These are phyloP conservation scores for Silene uniflora DNA, from an alignment of 148 eudicot species.

Conservation along the genomic window DNA sequence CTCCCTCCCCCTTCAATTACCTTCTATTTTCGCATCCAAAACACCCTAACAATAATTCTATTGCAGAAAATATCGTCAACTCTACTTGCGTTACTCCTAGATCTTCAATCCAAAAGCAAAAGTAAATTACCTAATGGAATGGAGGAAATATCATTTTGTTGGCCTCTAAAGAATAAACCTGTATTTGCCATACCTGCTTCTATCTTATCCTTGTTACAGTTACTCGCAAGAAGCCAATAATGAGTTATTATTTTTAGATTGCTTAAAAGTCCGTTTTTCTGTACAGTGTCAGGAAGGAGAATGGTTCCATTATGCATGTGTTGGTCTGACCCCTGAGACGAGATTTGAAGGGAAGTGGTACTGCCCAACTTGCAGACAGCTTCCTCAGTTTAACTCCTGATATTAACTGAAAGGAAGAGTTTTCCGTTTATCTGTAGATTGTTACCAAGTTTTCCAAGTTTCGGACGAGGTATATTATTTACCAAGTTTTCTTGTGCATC, in stretches of 20 bases:
- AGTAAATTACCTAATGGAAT: background rate
- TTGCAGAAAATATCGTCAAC: too few relatives aligned
- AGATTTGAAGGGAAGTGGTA: constrained; percentile 97
- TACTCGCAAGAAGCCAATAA: too few relatives aligned
- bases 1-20: too few relatives aligned
- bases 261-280: constrained; percentile 9
- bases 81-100: too few relatives aligned
- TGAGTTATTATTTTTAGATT: background rate
- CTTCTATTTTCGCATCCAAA: too few relatives aligned
- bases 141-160: background rate
- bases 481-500: background rate
- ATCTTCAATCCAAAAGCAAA: too few relatives aligned
- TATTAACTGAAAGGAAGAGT: background rate
- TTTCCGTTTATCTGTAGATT: background rate
- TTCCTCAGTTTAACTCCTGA: constrained; percentile 35
- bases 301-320: constrained; percentile 96
- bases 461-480: background rate
- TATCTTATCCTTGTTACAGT: too few relatives aligned
- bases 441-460: background rate
- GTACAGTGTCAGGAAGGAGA: constrained; percentile 98
- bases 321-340: constrained; percentile 90
- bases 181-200: too few relatives aligned
- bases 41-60: too few relatives aligned
- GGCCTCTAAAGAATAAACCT: too few relatives aligned
- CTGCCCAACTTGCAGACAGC: constrained; percentile 92